Base-by-base conservation (phyloP, 2,329 filamentous ascomycete genomes). In the Dendryphion nanum region DNA sequence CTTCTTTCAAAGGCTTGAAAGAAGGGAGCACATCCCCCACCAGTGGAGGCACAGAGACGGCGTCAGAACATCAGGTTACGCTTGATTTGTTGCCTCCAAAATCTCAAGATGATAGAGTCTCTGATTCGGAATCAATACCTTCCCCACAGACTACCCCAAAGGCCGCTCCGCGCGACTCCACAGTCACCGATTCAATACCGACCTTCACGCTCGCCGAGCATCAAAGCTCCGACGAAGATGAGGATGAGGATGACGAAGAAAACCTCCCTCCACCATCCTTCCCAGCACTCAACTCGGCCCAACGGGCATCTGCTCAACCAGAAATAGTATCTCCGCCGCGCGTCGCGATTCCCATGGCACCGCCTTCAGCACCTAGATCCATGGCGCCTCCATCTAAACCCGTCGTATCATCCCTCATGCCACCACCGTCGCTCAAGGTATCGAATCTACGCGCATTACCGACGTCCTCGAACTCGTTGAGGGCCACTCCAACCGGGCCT, bases 401-500 rank as follows among this genome's bases (percentile, higher is more conserved):
- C 13, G 48, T 48, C 18, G 39, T 45, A 3, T 40, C 38, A 14
- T 33, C 33, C 10, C 38, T 53, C 42, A 66, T 66, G 60, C 57
- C 60, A 20, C 64, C 63, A 33, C 61, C 64, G 18, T 51, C 50
- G 33, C 55, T 68, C 44, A 55, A 64, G 18, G 43, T 66, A 21
- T 64, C 64, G 6, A 64, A 59, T 26, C 53, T 64, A 4, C 61
- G 62, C 41, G 52, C 60, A 8, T 47, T 64, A 12, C 58, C 61
- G 17, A 57, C 50, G 1, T 37, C 55, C 13, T 57, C 29, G 10
- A 8, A 12, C 12, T 10, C 55, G 1, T 55, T 73, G 32, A 68
- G 66, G 15, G 55, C 69, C 2, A 70, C 70, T 10, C 58, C 64
- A 1, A 69, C 60, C 5, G 78, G 74, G 8, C 79, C 72, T 13